phyloP scores from a whole-genome alignment of 176 grass and related monocot genomes.

The Aegilops longissima region DNA sequence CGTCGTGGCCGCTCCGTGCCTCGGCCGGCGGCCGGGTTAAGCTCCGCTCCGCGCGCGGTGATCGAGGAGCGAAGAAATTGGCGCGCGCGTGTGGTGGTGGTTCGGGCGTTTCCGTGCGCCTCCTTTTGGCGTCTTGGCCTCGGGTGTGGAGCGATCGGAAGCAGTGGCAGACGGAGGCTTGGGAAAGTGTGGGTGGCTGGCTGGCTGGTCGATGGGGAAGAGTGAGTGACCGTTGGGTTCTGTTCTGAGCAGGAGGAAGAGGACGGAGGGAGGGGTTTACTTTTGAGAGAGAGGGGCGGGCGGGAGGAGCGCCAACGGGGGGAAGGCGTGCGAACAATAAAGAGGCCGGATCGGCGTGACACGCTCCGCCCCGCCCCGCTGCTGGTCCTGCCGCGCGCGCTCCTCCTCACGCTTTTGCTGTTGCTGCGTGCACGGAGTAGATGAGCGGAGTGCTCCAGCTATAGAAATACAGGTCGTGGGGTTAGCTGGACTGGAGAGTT shows the following conservation, averaged over 20 bases:
- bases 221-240: conserved; percentile 46
- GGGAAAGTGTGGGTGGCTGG: not conserved
- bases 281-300: not conserved
- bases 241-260: not conserved
- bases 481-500: too few species aligned
- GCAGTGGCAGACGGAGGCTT: not conserved
- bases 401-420: not conserved
- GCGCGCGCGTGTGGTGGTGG: not conserved
- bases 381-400: not conserved
- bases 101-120: not conserved
- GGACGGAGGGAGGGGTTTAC: not conserved
- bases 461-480: not conserved
- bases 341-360: conserved; percentile 31
- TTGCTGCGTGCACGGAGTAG: not conserved
- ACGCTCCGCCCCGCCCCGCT: not conserved
- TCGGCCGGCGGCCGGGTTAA: conserved; percentile 12
- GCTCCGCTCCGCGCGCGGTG: not conserved
- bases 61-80: not conserved
- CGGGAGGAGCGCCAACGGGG: not conserved
- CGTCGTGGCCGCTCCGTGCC: conserved; percentile 21
- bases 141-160: not conserved
- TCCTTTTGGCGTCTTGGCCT: conserved; percentile 28
- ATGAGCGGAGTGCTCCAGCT: not conserved
- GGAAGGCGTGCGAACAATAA: conserved; percentile 28
- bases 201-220: conserved; percentile 16